Base-by-base conservation (phyloP, 148 eudicot species). In the Spergularia marina region DNA sequence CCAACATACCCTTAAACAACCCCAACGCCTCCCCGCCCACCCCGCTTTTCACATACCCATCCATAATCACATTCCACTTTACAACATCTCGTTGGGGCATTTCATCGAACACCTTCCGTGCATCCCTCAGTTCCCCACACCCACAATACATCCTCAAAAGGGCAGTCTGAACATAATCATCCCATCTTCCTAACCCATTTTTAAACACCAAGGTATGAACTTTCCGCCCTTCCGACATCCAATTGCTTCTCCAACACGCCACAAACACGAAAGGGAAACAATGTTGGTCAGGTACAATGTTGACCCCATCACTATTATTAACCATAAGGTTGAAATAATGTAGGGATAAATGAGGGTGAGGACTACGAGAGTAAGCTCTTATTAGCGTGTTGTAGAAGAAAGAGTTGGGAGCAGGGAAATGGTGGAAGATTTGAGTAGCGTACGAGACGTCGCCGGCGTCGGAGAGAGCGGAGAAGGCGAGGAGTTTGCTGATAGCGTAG, bases 401-500 rank as follows among this genome's bases (percentile, higher is more conserved):
- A 13, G 73, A 73, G 52, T 79, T 79, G 57, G 77, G 77, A 13
- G 57, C 5, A 6, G 18, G 52, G 59, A 73, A 67, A 36, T 73
- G 74, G 68, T 21, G 72, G 40, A 73, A 73, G 68, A 73, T 62
- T 12, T 15, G 68, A 68, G 82, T 66, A 4, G 82, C 82, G 67
- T 73, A 73, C 1, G 66, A 57, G 59, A 73, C 20, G 71, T 63
- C 68, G 18, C 71, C 80, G 15, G 69, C 21, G 47, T 51, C 58
- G 3, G 81, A 66, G 54, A 73, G 77, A 7, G 77, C 60, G 51
- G 72, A 44, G 64, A 65, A 78, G 68, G 68, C 41, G 6, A 76
- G 73, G 53, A 79, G 82, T 69, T 79, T 79, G 68, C 77, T 73
- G 65, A 79, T 73, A 68, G 82, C 82, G 53, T 41, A 79, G 4